Evolutionary conservation across 495 filamentous ascomycete species (phyloP), one percentile per base, ranked within the genome.

Genomic region (Penicillium maclennaniae): DNA sequence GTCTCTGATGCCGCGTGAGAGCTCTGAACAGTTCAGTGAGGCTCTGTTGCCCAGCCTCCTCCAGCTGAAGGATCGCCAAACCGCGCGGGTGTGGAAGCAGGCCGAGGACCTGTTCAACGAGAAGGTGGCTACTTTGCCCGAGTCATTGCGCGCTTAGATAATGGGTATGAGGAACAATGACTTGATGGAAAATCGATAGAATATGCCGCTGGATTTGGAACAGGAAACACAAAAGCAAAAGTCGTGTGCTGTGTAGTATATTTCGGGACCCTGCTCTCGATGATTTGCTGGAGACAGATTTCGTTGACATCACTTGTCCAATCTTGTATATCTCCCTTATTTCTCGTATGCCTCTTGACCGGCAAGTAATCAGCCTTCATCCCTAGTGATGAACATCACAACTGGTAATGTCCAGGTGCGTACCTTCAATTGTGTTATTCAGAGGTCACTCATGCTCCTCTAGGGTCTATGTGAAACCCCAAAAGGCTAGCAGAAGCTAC

Each of bases 51-150:
- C 91, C 3, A 86, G 83, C 58, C 72, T 97, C 53, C 64, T 95
- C 41, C 79, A 87, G 58, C 74, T 97, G 45, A 89, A 92, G 66
- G 79, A 90, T 66, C 81, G 89, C 65, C 69, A 76, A 31, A 87
- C 77, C 43, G 73, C 80, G 20, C 83, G 82, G 6, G 92, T 96
- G 4, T 97, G 92, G 92, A 72, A 77, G 51, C 79, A 86, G 39
- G 92, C 91, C 8, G 84, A 95, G 78, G 82, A 87, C 67, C 75
- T 95, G 51, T 96, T 93, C 74, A 69, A 88, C 44, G 83, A 91
- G 62, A 95, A 95, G 79, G 89, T 92, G 37, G 79, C 82, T 19
- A 87, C 83, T 26, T 69, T 96, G 55, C 87, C 89, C 16, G 65
- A 61, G 54, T 58, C 56, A 4, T 17, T 61, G 34, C 54, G 55